Conservation (phyloP, 139 green algal genomes). For the Tetraselmis striata region DNA sequence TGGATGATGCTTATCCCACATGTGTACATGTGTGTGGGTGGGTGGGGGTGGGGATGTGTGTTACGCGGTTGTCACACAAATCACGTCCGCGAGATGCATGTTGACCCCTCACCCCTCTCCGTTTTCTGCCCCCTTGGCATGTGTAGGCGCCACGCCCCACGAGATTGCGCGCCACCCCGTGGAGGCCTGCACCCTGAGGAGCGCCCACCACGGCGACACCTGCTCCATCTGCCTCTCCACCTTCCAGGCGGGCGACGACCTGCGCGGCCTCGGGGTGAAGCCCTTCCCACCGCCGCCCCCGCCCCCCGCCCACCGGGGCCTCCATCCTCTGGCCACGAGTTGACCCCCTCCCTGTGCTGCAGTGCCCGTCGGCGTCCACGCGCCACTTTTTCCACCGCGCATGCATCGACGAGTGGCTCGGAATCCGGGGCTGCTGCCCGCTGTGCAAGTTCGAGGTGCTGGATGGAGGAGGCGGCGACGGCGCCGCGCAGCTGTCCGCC, state of each 20-base stretch:
- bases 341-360: background rate
- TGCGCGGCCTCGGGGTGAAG: background rate
- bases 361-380: background rate
- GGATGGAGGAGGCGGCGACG: too few relatives aligned
- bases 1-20: too few relatives aligned
- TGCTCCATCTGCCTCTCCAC: background rate
- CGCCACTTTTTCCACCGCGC: background rate
- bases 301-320: background rate
- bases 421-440: background rate
- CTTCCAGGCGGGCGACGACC: background rate
- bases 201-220: background rate
- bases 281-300: background rate
- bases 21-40: background rate
- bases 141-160: background rate
- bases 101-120: too few relatives aligned
- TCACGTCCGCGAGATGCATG: too few relatives aligned
- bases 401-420: background rate
- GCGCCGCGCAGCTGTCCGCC: too few relatives aligned
- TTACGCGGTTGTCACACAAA: too few relatives aligned
- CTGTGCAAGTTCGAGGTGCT: background rate
- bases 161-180: background rate
- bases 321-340: background rate
- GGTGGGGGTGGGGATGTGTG: background rate
- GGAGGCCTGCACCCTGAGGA: background rate
- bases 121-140: too few relatives aligned